phyloP scores from a whole-genome alignment of 768 basidiomycete species.

The Naematelia aurantialba region DNA sequence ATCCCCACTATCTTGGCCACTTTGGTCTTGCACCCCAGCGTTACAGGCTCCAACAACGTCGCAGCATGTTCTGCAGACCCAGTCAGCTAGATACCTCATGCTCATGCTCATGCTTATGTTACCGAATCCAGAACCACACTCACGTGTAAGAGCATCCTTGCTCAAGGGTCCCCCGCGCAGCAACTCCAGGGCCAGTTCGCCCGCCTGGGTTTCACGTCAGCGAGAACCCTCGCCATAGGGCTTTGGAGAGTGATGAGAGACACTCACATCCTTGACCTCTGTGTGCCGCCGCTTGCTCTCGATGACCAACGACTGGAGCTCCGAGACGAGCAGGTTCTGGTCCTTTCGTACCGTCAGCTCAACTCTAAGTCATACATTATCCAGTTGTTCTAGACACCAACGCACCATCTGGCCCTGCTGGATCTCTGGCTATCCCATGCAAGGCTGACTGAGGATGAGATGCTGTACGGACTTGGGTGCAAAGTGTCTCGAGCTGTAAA shows the following conservation, averaged over 20 bases:
- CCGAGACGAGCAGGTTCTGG: conserved; percentile 47
- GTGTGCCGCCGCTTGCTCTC: conserved; percentile 86
- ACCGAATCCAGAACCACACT: conserved; percentile 1
- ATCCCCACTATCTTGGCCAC: conserved; percentile 92
- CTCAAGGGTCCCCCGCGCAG: conserved; percentile 24
- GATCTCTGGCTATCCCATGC: neutral
- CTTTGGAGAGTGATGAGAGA: conserved; percentile 1
- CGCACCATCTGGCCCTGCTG: neutral
- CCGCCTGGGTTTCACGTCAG: conserved; percentile 20
- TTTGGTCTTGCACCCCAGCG: conserved; percentile 89
- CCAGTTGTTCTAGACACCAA: neutral
- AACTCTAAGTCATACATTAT: neutral
- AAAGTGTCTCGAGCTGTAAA: neutral
- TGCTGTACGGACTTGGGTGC: neutral
- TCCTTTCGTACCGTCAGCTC: conserved; percentile 29
- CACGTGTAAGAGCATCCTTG: conserved; percentile 13
- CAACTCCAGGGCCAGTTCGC: conserved; percentile 40
- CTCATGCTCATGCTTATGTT: no score
- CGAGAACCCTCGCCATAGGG: neutral
- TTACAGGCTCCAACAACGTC: conserved; percentile 77
- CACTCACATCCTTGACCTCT: conserved; percentile 81
- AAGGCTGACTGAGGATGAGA: conserved; percentile 1
- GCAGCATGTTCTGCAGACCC: conserved; percentile 61
- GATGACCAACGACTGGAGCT: conserved; percentile 67
- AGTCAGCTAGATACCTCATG: no score